A percentile compares a stretch with the other conserved stretches of the same genome.
Evolutionary conservation across 768 basidiomycete genomes (phyloP).

Genomic region (Gloeostereum incarnatum): DNA sequence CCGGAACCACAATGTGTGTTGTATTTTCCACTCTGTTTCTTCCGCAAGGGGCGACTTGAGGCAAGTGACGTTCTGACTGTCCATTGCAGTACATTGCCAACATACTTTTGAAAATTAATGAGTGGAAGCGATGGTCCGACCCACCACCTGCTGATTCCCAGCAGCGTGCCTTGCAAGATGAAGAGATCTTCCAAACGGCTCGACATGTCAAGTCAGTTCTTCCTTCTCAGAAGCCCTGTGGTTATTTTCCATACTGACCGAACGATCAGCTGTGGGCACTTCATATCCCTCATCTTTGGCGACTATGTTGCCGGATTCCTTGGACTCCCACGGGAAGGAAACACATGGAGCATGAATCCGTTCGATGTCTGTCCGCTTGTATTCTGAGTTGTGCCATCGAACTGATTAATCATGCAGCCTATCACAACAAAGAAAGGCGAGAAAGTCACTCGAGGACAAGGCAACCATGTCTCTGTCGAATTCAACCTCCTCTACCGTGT

Average conservation of each 20-base stretch:
- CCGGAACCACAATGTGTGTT: conserved; percentile 65
- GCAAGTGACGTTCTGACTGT: too few species aligned
- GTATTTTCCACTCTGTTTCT: conserved; percentile 1
- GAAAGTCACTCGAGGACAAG: conserved; percentile 38
- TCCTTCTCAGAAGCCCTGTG: background rate
- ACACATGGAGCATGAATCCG: conserved; percentile 41
- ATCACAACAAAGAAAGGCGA: conserved; percentile 26
- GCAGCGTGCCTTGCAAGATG: conserved; percentile 6
- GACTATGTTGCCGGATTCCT: conserved; percentile 54
- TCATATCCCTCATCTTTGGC: conserved; percentile 44
- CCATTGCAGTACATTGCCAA: conserved; percentile 53
- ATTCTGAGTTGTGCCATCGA: background rate
- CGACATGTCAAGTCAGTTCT: conserved; percentile 13
- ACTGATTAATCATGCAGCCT: conserved; percentile 20
- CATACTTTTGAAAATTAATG: conserved; percentile 61
- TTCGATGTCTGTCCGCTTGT: conserved; percentile 25
- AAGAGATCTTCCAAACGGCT: conserved; percentile 20
- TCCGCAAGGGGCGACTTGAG: too few species aligned
- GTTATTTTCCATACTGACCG: conserved; percentile 2
- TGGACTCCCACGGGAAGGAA: conserved; percentile 44
- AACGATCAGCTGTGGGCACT: conserved; percentile 34
- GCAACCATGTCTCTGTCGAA: conserved; percentile 62
- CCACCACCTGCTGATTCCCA: conserved; percentile 9
- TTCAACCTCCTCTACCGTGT: conserved; percentile 48
- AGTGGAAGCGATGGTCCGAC: conserved; percentile 27